Conservation (phyloP, 2,329 filamentous ascomycete species). For the Phaeosphaeria sp. region DNA sequence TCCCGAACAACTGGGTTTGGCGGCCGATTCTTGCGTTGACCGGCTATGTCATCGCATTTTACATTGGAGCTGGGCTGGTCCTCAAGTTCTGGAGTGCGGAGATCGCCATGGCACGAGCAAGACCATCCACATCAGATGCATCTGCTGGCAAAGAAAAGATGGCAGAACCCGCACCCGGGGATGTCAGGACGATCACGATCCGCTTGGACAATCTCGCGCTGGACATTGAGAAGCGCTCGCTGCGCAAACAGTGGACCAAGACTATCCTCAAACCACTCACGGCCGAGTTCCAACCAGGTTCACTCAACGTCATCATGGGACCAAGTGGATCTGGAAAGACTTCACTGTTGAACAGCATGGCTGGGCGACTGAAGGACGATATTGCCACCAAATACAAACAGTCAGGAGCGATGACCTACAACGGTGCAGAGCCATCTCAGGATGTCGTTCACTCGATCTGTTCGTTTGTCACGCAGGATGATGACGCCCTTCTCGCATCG, state of each 20-base stretch:
- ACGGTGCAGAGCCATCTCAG: constrained; percentile 71
- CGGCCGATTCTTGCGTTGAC: constrained; percentile 69
- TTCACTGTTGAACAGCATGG: constrained; percentile 75
- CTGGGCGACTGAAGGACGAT: constrained; percentile 68
- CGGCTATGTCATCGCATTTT: constrained; percentile 69
- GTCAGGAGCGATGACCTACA: constrained; percentile 71
- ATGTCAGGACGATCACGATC: constrained; percentile 69
- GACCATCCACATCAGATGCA: constrained; percentile 61
- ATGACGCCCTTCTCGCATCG: constrained; percentile 75
- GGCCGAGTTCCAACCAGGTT: constrained; percentile 70
- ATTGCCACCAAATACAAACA: constrained; percentile 67
- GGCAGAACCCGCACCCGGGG: constrained; percentile 58
- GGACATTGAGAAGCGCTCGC: constrained; percentile 66
- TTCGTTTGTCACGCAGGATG: constrained; percentile 80
- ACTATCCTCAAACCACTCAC: constrained; percentile 71
- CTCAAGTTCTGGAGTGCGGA: constrained; percentile 71
- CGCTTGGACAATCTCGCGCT: constrained; percentile 70
- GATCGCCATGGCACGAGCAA: constrained; percentile 72
- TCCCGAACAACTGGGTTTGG: constrained; percentile 71
- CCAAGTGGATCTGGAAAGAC: constrained; percentile 81
- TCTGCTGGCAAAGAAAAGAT: constrained; percentile 77
- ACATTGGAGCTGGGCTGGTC: constrained; percentile 65
- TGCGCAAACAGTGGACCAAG: constrained; percentile 57
- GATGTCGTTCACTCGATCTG: constrained; percentile 74
- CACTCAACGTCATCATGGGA: constrained; percentile 80